phyloP scores from a whole-genome alignment of 345 rosid species.

The Triadica sebifera region DNA sequence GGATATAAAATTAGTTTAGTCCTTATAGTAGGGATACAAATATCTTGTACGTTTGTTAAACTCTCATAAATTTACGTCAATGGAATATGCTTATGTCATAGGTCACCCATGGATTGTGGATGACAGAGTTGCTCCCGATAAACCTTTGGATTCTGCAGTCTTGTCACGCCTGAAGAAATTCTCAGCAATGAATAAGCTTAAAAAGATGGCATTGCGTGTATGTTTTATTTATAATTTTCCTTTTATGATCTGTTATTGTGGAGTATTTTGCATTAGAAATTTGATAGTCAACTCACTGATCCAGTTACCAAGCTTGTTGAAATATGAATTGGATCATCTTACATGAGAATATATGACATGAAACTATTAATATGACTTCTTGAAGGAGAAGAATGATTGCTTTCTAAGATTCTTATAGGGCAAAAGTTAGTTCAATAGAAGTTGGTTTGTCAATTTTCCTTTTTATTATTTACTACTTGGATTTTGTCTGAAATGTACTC shows the following conservation, averaged over 20 bases:
- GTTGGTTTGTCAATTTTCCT: too few relatives aligned
- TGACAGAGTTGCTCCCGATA: constrained; percentile 84
- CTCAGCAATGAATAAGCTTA: constrained; percentile 91
- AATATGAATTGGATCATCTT: constrained; percentile 2
- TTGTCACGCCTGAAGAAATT: constrained; percentile 87
- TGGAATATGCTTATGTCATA: constrained; percentile 26
- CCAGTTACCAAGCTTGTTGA: neutral
- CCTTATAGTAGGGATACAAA: neutral
- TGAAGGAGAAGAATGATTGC: constrained; percentile 5
- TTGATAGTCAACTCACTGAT: constrained; percentile 5
- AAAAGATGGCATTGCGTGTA: constrained; percentile 96
- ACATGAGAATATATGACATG: constrained; percentile 1
- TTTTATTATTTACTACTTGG: neutral
- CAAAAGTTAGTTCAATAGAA: neutral
- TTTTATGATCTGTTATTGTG: neutral
- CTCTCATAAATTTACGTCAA: neutral
- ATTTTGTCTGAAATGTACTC: neutral
- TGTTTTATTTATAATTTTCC: constrained; percentile 18
- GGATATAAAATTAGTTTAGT: neutral
- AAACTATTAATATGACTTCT: neutral
- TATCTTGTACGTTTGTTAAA: neutral
- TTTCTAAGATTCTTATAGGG: neutral
- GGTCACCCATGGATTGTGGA: constrained; percentile 98
- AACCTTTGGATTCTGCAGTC: constrained; percentile 94
- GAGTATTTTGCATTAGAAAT: constrained; percentile 2